Base-by-base conservation (phyloP, 345 rosid genomes). In the Camelina sativa region DNA sequence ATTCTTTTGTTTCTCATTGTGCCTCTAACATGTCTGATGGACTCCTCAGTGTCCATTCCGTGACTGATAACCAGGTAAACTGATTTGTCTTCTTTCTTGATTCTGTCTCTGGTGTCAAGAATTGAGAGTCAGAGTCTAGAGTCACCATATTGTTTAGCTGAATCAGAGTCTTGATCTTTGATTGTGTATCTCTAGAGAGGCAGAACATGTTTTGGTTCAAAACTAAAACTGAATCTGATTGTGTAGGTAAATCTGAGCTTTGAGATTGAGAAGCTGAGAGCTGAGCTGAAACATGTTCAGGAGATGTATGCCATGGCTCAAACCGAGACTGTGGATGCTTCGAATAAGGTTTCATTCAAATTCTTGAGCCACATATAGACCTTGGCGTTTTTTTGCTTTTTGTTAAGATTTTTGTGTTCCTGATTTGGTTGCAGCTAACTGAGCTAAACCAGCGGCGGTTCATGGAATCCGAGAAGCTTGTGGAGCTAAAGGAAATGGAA, bases 201-300 rank as follows among this genome's bases (percentile, higher is more conserved):
- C 62, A 6, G 32, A 41, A 43, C 30, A 50, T 67, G 40, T 30
- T 32, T 34, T 44, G 5, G 56, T 69, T 76, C 1, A 55, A 6
- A 37, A 38, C 40, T 77, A 9, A 47, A 28, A 7, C 4, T 23
- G 5, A 30, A 30, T 38, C 56, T 38, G 6, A 9, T 17, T 56
- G 13, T 69, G 79, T 88, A 93, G 98, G 86, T 46, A 62, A 77
- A 83, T 65, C 59, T 89, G 62, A 80, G 78, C 82, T 88, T 86
- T 71, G 97, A 94, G 96, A 74, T 94, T 67, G 96, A 94, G 82
- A 91, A 91, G 85, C 86, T 94, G 64, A 89, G 89, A 82, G 76
- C 79, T 25, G 97, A 91, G 74, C 91, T 94, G 43, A 90, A 92
- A 75, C 97, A 87, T 37, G 82, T 72, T 71, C 91, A 81, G 44